Base-by-base conservation (phyloP, 2,329 filamentous ascomycete genomes). In the Sordariomycetes sp. region DNA sequence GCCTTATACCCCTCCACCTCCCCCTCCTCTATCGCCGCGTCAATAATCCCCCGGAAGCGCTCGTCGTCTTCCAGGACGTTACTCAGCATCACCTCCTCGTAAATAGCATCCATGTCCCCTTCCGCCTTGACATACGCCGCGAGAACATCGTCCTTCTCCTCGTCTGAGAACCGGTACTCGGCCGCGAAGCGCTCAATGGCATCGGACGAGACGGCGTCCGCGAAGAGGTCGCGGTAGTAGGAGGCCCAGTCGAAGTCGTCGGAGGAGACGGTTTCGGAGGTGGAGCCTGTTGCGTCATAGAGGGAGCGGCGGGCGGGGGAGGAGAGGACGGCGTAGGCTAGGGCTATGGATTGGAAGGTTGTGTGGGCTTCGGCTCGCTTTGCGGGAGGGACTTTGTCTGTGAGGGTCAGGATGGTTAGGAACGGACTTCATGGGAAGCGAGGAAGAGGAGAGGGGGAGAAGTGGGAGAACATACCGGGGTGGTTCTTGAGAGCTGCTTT, bases 311-410 rank as follows among this genome's bases (percentile, higher is more conserved):
- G 84, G 22, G 78, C 77, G 24, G 86, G 78, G 64, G 96, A 89
- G 35, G 89, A 96, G 39, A 99, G 87, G 54, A 99, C 82, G 36
- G 90, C 92, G 67, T 97, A 96, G 56, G 94, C 92, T 65, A 96
- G 92, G 25, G 92, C 92, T 63, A 99, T 84, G 63, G 87, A 78
- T 71, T 99, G 94, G 69, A 99, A 99, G 57, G 81, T 86, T 60
- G 78, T 76, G 64, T 96, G 86, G 1, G 94, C 92, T 50, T 79
- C 74, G 28, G 84, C 78, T 66, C 89, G 90, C 56, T 85, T 74
- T 24, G 83, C 77, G 1, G 80, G 76, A 17, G 81, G 63, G 3
- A 84, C 89, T 74, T 96, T 96, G 78, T 96, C 90, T 87, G 56
- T 32, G 28, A 32, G 28, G 28, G 28, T 4, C 3, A 32, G 28